Base-by-base conservation (phyloP, 345 rosid species). In the Citrus mangshanensis region DNA sequence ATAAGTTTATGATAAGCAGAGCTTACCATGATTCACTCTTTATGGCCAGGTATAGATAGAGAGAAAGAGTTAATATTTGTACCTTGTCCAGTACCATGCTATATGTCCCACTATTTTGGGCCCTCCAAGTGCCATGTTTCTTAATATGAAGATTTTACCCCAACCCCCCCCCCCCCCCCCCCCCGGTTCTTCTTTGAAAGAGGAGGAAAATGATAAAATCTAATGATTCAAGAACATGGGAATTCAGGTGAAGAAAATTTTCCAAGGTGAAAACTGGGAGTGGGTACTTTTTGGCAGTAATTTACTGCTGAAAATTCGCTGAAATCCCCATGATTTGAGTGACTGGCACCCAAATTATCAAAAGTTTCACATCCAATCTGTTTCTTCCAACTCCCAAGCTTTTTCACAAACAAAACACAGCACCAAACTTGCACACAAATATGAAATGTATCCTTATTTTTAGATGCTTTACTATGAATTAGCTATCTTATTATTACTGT, bases 21-120 rank as follows among this genome's bases (percentile, higher is more conserved):
- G 99, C 97, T 82, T 95, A 95, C 82, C 99, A 95, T 68, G 98
- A 95, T 88, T 91, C 99, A 24, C 85, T 93, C 76, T 95, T 95
- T 82, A 90, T 95, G 99, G 96, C 97, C 70, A 95, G 99, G 97
- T 95, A 86, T 81, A 56, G 63, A 77, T 9, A 40, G 65, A 19
- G 34, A 27, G 34, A 58, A 19, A 19, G 12, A 27, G 38, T 66
- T 55, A 13, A 73, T 25, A 19, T 34, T 21, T 1, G 18, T 42
- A 37, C 65, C 49, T 34, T 76, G 68, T 70, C 40, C 8, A 7
- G 24, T 56, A 24, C 35, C 9, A 69, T 22, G 40, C 24, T 40
- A 68, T 35, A n/a, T 28, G 24, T 46, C 70, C 27, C 14, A 28
- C n/a, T 19, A 59, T 24, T 30, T 51, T 6, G 38, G 22, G 42